phyloP scores from a whole-genome alignment of 176 grass and related monocot genomes.

The Lolium multiflorum region DNA sequence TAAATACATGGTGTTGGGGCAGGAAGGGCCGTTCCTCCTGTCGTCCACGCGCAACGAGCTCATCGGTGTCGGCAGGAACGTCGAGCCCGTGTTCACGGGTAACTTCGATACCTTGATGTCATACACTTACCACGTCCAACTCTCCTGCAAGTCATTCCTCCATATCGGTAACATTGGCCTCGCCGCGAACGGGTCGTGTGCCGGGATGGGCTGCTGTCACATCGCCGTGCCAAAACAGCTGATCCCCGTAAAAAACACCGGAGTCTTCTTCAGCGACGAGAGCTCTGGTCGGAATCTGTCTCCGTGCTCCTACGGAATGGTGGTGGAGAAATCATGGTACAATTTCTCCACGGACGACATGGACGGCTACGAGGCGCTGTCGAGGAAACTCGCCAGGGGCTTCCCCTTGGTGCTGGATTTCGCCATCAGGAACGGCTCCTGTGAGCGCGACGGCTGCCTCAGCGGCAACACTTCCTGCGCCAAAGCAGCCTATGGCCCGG shows the following conservation, averaged over 20 bases:
- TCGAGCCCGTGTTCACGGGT: too few species aligned
- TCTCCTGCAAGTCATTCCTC: too few species aligned
- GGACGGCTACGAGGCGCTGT: not conserved
- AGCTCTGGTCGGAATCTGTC: too few species aligned
- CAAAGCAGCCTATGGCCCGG: not conserved
- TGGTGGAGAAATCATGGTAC: constrained; percentile 2
- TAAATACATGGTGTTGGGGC: not conserved
- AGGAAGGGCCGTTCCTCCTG: not conserved
- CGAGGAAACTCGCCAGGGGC: not conserved
- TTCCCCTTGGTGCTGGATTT: constrained; percentile 3
- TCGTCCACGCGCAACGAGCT: not conserved
- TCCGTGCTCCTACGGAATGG: constrained; percentile 11
- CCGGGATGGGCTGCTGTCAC: too few species aligned
- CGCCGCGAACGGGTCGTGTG: too few species aligned
- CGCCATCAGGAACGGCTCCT: not conserved
- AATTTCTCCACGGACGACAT: not conserved
- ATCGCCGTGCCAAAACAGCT: not conserved
- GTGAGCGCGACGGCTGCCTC: not conserved
- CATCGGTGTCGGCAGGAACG: not conserved
- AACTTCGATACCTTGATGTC: too few species aligned
- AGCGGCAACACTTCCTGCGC: not conserved
- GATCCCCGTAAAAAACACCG: too few species aligned
- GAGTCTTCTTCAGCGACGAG: too few species aligned
- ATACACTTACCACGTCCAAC: too few species aligned
- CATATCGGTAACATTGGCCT: too few species aligned